These are phyloP conservation scores for Oryza meridionalis DNA, from an alignment of 176 grass and related monocot genomes.

Conservation along the genomic window DNA sequence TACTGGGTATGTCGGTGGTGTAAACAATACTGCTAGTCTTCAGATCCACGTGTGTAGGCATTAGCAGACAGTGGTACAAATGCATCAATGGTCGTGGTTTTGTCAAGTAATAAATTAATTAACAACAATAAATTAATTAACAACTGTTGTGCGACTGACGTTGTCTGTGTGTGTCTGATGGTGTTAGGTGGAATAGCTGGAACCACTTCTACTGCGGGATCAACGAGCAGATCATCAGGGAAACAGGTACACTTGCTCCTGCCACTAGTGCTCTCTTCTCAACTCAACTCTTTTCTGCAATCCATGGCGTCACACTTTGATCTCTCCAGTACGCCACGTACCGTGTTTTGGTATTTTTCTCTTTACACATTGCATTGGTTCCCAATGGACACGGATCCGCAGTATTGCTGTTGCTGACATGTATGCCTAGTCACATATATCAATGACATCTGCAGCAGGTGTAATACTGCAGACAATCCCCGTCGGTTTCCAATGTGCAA, in stretches of 20 bases:
- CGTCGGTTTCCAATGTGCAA: not conserved
- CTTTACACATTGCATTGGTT: not conserved
- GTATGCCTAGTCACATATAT: too few relatives aligned
- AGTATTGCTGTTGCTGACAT: too few relatives aligned
- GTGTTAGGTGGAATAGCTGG: slow-evolving; percentile 96
- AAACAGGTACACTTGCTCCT: slow-evolving; percentile 58
- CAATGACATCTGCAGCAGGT: too few relatives aligned
- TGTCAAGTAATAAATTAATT: not conserved
- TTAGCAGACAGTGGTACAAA: not conserved
- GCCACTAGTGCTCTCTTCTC: not conserved
- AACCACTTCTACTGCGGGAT: slow-evolving; percentile 82
- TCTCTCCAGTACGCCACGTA: not conserved
- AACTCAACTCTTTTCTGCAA: not conserved
- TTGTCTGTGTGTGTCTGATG: not conserved
- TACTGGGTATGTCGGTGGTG: not conserved
- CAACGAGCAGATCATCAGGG: slow-evolving; percentile 67
- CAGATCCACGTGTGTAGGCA: not conserved
- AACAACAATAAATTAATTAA: not conserved
- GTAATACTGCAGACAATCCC: too few relatives aligned
- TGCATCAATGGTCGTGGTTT: not conserved
- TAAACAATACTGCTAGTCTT: not conserved
- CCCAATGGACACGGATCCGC: not conserved
- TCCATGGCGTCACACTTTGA: not conserved
- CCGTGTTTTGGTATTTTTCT: not conserved
- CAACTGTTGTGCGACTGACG: not conserved